Conservation (phyloP, 306 rosid species). For the Cucumis hystrix region DNA sequence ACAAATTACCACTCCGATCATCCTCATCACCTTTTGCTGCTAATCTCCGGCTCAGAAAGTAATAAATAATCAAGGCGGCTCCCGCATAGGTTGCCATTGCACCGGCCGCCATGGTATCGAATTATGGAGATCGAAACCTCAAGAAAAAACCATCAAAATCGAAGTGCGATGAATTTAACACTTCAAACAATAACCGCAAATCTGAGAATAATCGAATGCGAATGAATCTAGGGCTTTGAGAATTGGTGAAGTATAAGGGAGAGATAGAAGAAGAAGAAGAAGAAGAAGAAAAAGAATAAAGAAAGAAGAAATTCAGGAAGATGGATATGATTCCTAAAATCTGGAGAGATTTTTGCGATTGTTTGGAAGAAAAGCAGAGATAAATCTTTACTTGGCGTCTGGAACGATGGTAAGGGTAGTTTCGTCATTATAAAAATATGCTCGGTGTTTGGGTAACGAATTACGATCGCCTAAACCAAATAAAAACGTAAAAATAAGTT, state of each 20-base stretch:
- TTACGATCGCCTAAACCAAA: not conserved
- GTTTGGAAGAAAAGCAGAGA: conserved; percentile 2
- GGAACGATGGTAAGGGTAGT: not conserved
- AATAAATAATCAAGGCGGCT: conserved; percentile 62
- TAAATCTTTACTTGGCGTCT: conserved; percentile 1
- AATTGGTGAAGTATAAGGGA: not conserved
- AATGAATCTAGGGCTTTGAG: not conserved
- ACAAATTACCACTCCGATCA: conserved; percentile 30
- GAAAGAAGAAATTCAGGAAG: not conserved
- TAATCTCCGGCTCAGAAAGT: conserved; percentile 37
- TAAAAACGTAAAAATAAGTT: not conserved
- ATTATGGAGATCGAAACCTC: conserved; percentile 4
- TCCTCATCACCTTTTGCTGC: conserved; percentile 25
- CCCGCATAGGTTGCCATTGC: conserved; percentile 95
- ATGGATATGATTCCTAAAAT: not conserved
- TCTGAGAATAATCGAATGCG: not conserved
- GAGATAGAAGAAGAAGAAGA: not conserved
- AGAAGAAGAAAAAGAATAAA: not conserved
- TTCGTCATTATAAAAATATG: not conserved
- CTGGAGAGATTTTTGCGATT: conserved; percentile 1
- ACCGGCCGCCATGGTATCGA: conserved; percentile 74
- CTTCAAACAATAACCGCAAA: not conserved
- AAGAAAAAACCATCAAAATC: not conserved
- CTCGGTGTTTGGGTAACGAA: not conserved
- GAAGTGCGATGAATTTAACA: not conserved